A percentile compares a stretch with the other conserved stretches of the same genome.
Conservation (phyloP, 495 filamentous ascomycete genomes). For the Eremomyces bilateralis region DNA sequence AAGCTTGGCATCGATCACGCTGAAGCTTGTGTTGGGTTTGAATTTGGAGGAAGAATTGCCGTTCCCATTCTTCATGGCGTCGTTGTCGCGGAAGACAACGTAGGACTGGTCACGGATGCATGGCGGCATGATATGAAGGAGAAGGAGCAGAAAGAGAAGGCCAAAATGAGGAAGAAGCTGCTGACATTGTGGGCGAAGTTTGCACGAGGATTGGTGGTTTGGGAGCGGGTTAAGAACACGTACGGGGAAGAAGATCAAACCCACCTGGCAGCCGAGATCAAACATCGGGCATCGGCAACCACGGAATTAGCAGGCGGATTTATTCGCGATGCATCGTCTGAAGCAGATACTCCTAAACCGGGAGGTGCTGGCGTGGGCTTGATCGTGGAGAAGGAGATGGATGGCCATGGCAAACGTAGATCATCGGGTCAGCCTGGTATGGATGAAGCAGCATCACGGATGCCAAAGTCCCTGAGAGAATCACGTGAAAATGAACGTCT, state of each 20-base stretch:
- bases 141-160: slow-evolving; percentile 51
- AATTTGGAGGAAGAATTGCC: slow-evolving; percentile 83
- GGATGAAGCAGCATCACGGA: too few species aligned
- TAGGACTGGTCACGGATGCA: slow-evolving; percentile 53
- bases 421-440: too few species aligned
- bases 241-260: slow-evolving; percentile 35
- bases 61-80: slow-evolving; percentile 83
- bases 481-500: too few species aligned
- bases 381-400: too few species aligned
- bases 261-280: too few species aligned
- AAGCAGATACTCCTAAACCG: too few species aligned
- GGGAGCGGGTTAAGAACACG: slow-evolving; percentile 54
- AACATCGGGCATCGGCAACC: too few species aligned
- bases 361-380: too few species aligned
- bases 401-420: too few species aligned
- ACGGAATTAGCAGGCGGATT: too few species aligned
- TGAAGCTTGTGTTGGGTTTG: slow-evolving; percentile 89
- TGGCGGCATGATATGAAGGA: slow-evolving; percentile 47
- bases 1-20: slow-evolving; percentile 72
- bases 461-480: too few species aligned
- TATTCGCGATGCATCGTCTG: too few species aligned
- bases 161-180: slow-evolving; percentile 61
- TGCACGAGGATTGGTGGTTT: slow-evolving; percentile 60
- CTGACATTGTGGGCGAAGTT: slow-evolving; percentile 72
- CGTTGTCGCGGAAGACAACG: slow-evolving; percentile 63